Evolutionary conservation across 352 stramenopile species (phyloP).

Genomic region (Phytophthora cactorum): DNA sequence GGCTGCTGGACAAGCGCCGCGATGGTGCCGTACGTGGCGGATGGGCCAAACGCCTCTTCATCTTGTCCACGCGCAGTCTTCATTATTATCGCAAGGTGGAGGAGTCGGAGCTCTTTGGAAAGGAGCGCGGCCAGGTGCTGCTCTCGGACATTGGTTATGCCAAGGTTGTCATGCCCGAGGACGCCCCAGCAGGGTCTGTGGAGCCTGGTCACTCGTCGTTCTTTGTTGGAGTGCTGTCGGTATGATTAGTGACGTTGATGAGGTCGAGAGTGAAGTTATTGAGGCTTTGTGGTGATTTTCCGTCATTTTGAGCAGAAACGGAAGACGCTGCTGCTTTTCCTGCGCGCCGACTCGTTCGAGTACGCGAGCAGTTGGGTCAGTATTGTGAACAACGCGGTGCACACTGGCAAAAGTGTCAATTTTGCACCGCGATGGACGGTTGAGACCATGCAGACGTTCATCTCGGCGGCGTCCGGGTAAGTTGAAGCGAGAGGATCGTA

Average conservation of each 20-base stretch:
- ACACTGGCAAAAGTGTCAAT: conserved; percentile 69
- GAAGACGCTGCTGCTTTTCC: conserved; percentile 81
- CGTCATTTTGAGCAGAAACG: conserved; percentile 51
- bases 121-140: conserved; percentile 76
- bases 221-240: conserved; percentile 83
- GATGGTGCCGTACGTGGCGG: conserved; percentile 84
- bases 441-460: conserved; percentile 81
- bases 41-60: conserved; percentile 84
- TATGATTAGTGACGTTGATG: conserved; percentile 17
- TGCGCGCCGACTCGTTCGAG: conserved; percentile 77
- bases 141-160: conserved; percentile 79
- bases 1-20: conserved; percentile 80
- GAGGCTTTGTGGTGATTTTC: conserved; percentile 1
- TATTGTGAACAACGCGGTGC: conserved; percentile 79
- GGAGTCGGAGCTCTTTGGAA: conserved; percentile 84
- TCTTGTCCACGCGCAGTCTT: conserved; percentile 78
- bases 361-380: conserved; percentile 78
- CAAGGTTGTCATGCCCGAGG: conserved; percentile 75
- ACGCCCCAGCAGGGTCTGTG: conserved; percentile 75
- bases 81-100: conserved; percentile 89
- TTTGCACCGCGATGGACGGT: conserved; percentile 72
- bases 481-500: conserved; percentile 6
- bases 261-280: conserved; percentile 1
- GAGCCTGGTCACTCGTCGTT: conserved; percentile 62
- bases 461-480: conserved; percentile 66